phyloP scores from a whole-genome alignment of 192 early-diverging fungal species.

The Phlyctochytrium bullatum region DNA sequence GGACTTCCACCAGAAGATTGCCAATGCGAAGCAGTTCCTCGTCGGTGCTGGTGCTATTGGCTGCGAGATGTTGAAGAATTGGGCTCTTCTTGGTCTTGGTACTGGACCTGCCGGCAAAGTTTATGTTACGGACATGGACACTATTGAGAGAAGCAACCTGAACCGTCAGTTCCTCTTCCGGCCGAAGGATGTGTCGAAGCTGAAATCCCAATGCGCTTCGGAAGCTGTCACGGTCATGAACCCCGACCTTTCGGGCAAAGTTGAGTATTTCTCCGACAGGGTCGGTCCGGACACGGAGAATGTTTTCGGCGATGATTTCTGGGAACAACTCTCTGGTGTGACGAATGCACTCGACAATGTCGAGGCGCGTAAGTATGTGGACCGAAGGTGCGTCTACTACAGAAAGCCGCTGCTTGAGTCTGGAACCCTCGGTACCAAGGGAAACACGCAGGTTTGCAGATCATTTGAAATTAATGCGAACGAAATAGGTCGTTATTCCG shows the following conservation, averaged over 20 bases:
- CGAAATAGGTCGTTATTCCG: constrained; percentile 81
- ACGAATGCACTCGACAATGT: constrained; percentile 99
- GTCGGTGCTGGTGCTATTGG: constrained; percentile 99
- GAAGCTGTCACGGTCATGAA: constrained; percentile 91
- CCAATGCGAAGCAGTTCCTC: constrained; percentile 87
- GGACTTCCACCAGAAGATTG: constrained; percentile 84
- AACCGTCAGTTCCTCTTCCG: constrained; percentile 99
- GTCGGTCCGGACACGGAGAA: constrained; percentile 93
- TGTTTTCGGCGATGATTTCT: constrained; percentile 91
- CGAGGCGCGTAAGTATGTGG: constrained; percentile 95
- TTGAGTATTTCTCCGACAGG: constrained; percentile 69
- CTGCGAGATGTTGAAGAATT: constrained; percentile 99
- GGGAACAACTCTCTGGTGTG: constrained; percentile 81
- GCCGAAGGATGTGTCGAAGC: constrained; percentile 64
- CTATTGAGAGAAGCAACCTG: constrained; percentile 98
- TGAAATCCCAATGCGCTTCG: constrained; percentile 91
- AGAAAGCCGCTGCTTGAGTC: constrained; percentile 94
- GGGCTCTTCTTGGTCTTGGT: constrained; percentile 91
- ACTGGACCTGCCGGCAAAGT: constrained; percentile 76
- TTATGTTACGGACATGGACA: constrained; percentile 98
- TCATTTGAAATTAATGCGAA: background rate
- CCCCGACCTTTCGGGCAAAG: constrained; percentile 77
- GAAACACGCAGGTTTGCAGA: constrained; percentile 85
- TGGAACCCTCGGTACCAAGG: constrained; percentile 98
- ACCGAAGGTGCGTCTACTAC: constrained; percentile 94